Percentiles rank a stretch among this genome's conserved stretches.
Conservation (phyloP, 371 early-diverging fungal species). For the Apophysomyces ossiformis region DNA sequence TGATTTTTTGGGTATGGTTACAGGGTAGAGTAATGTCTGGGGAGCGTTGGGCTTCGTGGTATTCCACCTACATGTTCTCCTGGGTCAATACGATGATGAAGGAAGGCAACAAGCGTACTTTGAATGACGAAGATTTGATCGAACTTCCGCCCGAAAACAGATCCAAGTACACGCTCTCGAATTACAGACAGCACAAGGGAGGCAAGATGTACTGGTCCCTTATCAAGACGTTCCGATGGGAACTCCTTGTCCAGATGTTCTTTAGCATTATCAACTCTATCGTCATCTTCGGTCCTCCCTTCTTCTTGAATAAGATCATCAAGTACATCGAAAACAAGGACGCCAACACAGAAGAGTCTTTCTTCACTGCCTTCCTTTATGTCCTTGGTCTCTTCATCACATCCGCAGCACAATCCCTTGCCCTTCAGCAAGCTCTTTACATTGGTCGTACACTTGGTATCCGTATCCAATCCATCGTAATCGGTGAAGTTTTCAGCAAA, state of each 20-base stretch:
- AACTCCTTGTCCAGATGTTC: conserved; percentile 39
- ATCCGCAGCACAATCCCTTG: conserved; percentile 42
- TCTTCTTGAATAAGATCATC: conserved; percentile 54
- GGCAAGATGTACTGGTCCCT: conserved; percentile 20
- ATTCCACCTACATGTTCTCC: conserved; percentile 55
- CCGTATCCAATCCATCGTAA: conserved; percentile 55
- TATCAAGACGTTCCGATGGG: conserved; percentile 31
- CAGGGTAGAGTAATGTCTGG: conserved; percentile 52
- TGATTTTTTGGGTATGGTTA: not conserved
- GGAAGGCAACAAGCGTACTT: conserved; percentile 49
- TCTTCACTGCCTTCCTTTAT: conserved; percentile 53
- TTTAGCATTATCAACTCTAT: conserved; percentile 48
- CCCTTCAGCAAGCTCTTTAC: conserved; percentile 50
- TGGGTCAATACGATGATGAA: conserved; percentile 61
- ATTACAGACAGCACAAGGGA: conserved; percentile 26
- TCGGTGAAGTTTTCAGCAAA: conserved; percentile 59
- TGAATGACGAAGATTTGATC: conserved; percentile 56
- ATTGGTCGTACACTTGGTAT: conserved; percentile 53
- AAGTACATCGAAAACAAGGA: conserved; percentile 47
- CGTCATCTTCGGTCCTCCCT: conserved; percentile 53
- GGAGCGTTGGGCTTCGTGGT: conserved; percentile 58
- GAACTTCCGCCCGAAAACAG: conserved; percentile 46
- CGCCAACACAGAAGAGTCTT: conserved; percentile 21
- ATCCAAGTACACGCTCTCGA: conserved; percentile 30
- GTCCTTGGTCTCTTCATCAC: conserved; percentile 60